Base-by-base conservation (phyloP, 1,284 basidiomycete genomes). In the Marasmius oreades region DNA sequence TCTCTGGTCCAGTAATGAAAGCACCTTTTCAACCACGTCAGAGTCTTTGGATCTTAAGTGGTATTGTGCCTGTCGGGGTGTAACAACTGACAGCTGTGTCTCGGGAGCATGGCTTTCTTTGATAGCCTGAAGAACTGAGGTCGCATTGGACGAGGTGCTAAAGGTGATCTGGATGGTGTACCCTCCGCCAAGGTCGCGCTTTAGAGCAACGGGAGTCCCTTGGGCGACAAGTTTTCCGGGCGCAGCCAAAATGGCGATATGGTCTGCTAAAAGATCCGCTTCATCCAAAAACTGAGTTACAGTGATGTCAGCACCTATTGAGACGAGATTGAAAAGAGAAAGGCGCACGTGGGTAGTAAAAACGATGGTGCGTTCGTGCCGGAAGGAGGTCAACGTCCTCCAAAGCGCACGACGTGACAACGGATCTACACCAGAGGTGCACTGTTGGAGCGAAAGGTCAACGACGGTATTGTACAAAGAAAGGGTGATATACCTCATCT, bases 351-450 rank as follows among this genome's bases (percentile, higher is more conserved):
- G 87, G 1, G 86, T 89, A 0, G 86, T 89, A 63, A 89, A 83
- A 7, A 90, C 71, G 39, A 88, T 78, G 0, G 84, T 85, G 23
- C 87, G 75, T 26, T 82, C 79, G 31, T 85, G 73, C n/a, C 86
- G 77, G 46, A 89, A 82, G 0, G 81, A 78, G 4, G 79, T 85
- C 51, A 92, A 69, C 0, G 86, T 85, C 58, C 84, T 79, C 90
- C 90, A 93, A 24, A 93, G 73, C 0, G 90, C 85, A 45, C 90
- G 77, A 47, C 90, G 77, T 48, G 88, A 90, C 34, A 92, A 70
- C 0, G 90, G 90, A 67, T 93, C 90, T 5, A 93, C 84, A 5
- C 90, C 90, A 8, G 86, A 90, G 1, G 87, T 90, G 63, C 88
- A 90, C 70, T 85, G 23, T 37, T 23, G 28, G 48, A 8, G 37